Conservation (phyloP, 305 asterid species). For the Fraxinus sp. region DNA sequence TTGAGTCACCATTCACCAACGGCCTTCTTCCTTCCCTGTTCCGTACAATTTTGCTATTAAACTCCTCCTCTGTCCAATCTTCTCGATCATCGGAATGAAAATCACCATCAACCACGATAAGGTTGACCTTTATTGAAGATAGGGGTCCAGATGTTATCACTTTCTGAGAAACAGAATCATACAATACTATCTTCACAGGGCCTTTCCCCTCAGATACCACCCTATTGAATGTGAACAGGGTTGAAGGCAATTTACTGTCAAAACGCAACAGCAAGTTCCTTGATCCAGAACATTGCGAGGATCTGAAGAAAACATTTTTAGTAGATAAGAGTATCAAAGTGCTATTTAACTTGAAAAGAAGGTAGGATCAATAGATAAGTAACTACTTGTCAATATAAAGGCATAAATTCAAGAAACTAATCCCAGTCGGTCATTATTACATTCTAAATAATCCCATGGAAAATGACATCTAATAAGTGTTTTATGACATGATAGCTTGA, state of each 20-base stretch:
- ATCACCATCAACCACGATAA: slow-evolving; percentile 74
- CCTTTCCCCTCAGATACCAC: slow-evolving; percentile 39
- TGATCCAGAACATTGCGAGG: slow-evolving; percentile 36
- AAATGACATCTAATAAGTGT: not conserved
- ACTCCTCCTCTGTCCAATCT: slow-evolving; percentile 63
- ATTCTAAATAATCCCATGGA: not conserved
- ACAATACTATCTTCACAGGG: slow-evolving; percentile 44
- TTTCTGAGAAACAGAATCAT: slow-evolving; percentile 39
- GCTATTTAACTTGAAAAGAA: not conserved
- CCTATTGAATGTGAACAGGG: slow-evolving; percentile 57
- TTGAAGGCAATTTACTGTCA: slow-evolving; percentile 38
- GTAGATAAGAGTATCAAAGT: not conserved
- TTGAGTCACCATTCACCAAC: slow-evolving; percentile 59
- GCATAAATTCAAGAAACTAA: not conserved
- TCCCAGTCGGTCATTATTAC: not conserved
- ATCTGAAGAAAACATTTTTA: slow-evolving; percentile 30
- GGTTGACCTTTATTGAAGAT: slow-evolving; percentile 49
- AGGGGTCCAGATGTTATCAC: slow-evolving; percentile 54
- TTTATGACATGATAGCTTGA: not conserved
- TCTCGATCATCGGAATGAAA: slow-evolving; percentile 52
- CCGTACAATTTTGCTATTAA: slow-evolving; percentile 35
- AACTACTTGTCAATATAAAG: not conserved
- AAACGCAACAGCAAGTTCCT: slow-evolving; percentile 58
- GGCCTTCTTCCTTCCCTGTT: slow-evolving; percentile 84
- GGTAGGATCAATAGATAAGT: not conserved